Evolutionary conservation across 768 basidiomycete genomes (phyloP).

Genomic region (Psilocybe sp.): DNA sequence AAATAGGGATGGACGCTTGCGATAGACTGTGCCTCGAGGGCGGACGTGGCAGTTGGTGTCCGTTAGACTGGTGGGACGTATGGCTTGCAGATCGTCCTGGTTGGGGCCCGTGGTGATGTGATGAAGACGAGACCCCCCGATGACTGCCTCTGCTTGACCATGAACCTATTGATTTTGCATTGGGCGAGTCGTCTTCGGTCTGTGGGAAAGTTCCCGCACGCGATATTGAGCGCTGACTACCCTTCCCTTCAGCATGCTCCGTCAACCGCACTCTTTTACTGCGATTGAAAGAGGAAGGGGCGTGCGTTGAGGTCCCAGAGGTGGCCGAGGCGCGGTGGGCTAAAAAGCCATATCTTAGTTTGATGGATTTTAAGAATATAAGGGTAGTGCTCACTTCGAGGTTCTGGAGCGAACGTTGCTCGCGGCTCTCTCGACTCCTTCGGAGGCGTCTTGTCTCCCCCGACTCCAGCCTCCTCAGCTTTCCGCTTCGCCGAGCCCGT

Average conservation of each 20-base stretch:
- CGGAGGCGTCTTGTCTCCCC: constrained; percentile 56
- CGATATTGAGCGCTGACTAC: constrained; percentile 37
- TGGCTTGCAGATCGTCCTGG: constrained; percentile 20
- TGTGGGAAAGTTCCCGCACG: constrained; percentile 21
- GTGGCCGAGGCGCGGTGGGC: constrained; percentile 52
- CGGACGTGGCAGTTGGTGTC: constrained; percentile 25
- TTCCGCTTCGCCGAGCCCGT: constrained; percentile 60
- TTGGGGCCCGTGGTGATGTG: constrained; percentile 19
- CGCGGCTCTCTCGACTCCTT: constrained; percentile 50
- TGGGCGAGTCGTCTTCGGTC: constrained; percentile 27
- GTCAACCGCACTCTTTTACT: constrained; percentile 65
- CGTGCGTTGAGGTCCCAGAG: constrained; percentile 45
- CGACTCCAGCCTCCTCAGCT: constrained; percentile 62
- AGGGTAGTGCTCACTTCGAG: constrained; percentile 48
- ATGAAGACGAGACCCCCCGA: constrained; percentile 16
- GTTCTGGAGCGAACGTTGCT: constrained; percentile 64
- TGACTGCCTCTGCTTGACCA: constrained; percentile 39
- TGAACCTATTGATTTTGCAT: constrained; percentile 43
- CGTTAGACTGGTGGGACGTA: constrained; percentile 16
- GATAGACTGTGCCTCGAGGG: constrained; percentile 58
- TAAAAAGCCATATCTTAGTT: constrained; percentile 24
- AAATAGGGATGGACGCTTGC: constrained; percentile 74
- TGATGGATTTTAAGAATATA: constrained; percentile 14
- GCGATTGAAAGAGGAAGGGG: constrained; percentile 71
- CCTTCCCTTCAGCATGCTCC: constrained; percentile 33